Base-by-base conservation (phyloP, 257 asterid species). In the Linderniella brevidens region DNA sequence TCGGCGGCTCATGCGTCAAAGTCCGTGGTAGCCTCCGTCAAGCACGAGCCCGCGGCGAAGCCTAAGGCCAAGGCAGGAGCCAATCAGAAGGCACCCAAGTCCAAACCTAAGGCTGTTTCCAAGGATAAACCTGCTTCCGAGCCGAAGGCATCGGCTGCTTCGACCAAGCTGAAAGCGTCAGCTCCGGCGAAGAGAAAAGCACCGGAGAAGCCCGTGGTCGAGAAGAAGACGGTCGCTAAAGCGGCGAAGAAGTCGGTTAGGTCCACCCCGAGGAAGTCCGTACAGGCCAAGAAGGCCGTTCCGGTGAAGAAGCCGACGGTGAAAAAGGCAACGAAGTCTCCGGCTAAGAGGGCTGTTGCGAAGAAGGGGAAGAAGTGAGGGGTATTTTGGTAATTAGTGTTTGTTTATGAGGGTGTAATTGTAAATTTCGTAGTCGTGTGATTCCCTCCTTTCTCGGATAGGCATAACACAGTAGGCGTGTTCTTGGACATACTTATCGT, bases 191-290 rank as follows among this genome's bases (percentile, higher is more conserved):
- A 77, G 63, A 48, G 75, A 1, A 63, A 48, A 50, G 74, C 72
- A 0, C 71, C 73, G 8, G 79, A 64, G 55, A 74, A 57, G 59
- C 17, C 68, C 1, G 64, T 63, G 62, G 54, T 59, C 32, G 74
- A 59, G 56, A 74, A 67, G 58, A 70, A 70, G 38, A 68, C 60
- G 19, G 67, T 71, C 0, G 76, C 77, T 1, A 79, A 79, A 66
- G 86, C 48, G 6, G 62, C 79, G 1, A 75, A 41, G 55, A 72
- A 75, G 0, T 44, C 77, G 12, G 59, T 77, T 0, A 70, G 75
- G 62, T 42, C 80, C 13, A 68, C 76, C 11, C 92, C 92, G 6
- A 46, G 35, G 51, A 46, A 46, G 36, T 11, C 32, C 12, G 35
- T 35, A 1, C 5, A 1, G n/a, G 45, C 16, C 16, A 40, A 40